phyloP scores from a whole-genome alignment of 495 filamentous ascomycete species.

The Viridothelium virens region DNA sequence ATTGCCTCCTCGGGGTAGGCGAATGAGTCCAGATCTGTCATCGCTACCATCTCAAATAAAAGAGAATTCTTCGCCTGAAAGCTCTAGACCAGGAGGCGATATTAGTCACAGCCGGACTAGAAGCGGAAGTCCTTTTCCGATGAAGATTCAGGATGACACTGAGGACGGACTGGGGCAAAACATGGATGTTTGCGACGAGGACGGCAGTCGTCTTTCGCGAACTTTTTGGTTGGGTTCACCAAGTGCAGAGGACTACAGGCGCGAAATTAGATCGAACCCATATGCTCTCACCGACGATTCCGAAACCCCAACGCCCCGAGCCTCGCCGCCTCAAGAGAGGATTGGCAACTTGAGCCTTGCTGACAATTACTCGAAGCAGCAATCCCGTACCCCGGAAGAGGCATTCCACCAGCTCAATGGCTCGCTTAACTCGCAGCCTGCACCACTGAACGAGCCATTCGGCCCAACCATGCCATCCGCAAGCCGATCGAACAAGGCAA shows the following conservation, averaged over 20 bases:
- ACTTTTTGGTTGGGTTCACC: not conserved
- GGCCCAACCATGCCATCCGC: not conserved
- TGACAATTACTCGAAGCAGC: not conserved
- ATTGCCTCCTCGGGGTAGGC: constrained; percentile 8
- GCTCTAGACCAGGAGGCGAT: not conserved
- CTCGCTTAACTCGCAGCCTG: not conserved
- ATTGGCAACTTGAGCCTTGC: not conserved
- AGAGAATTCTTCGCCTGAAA: not conserved
- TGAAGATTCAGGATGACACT: not conserved
- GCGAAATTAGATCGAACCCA: not conserved
- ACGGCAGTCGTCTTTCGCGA: not conserved
- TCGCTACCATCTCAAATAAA: not conserved
- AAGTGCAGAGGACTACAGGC: not conserved
- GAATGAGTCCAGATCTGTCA: constrained; percentile 17
- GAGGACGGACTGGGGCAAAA: not conserved
- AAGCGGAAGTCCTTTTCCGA: not conserved
- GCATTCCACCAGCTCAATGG: constrained; percentile 18
- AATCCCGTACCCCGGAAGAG: constrained; percentile 18
- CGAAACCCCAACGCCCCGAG: not conserved
- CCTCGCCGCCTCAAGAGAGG: not conserved
- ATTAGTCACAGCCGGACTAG: not conserved
- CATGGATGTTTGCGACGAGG: not conserved
- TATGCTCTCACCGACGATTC: constrained; percentile 2
- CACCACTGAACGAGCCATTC: not conserved
- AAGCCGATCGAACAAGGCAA: not conserved